Percentiles rank a stretch among this genome's conserved stretches.
Evolutionary conservation across 148 eudicot genomes (phyloP).

Genomic region (Cornus suecica): DNA sequence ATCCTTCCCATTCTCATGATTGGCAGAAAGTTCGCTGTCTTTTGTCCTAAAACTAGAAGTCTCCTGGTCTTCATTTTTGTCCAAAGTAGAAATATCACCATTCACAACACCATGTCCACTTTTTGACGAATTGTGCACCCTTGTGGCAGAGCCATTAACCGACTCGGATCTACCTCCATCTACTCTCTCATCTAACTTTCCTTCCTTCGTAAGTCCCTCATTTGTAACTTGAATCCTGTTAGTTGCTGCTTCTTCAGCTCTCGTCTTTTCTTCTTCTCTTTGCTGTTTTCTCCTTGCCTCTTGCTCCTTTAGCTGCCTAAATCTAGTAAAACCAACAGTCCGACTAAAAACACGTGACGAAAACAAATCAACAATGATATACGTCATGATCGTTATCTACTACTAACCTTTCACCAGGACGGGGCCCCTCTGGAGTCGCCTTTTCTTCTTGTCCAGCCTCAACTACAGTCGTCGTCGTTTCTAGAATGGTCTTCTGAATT

Average conservation of each 20-base stretch:
- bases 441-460: conserved; percentile 35
- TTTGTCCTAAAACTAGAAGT: conserved; percentile 20
- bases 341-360: conserved; percentile 6
- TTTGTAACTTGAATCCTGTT: conserved; percentile 20
- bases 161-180: conserved; percentile 25
- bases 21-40: conserved; percentile 23
- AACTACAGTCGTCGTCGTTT: conserved; percentile 26
- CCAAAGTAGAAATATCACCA: conserved; percentile 33
- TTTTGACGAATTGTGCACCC: conserved; percentile 20
- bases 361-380: conserved; percentile 6
- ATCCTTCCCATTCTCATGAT: conserved; percentile 13
- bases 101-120: conserved; percentile 23
- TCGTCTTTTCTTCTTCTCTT: conserved; percentile 54
- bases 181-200: conserved; percentile 21
- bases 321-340: conserved; percentile 38
- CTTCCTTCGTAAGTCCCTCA: conserved; percentile 31
- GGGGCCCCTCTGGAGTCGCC: conserved; percentile 46
- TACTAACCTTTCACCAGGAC: conserved; percentile 83
- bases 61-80: conserved; percentile 30
- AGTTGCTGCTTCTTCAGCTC: conserved; percentile 34
- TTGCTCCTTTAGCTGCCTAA: conserved; percentile 85
- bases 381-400: too few species aligned
- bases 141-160: conserved; percentile 18
- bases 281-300: conserved; percentile 66
- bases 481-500: conserved; percentile 29